Conservation (phyloP, 192 early-diverging fungal species). For the Gigaspora rosea region DNA sequence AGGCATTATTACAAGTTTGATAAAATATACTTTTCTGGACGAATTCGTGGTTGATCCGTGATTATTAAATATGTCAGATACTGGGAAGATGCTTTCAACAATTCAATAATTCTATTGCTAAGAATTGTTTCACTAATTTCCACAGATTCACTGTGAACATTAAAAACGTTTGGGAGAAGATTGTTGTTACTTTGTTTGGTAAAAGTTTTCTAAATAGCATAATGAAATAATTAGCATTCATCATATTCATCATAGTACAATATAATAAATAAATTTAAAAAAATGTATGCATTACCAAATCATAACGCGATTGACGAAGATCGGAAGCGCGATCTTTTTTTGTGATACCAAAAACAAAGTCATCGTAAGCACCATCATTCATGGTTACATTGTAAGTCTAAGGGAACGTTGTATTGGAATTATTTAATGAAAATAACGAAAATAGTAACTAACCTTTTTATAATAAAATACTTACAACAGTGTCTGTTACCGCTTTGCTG, state of each 20-base stretch:
- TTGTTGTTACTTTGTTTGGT: constrained; percentile 8
- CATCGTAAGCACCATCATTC: neutral
- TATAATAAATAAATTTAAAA: neutral
- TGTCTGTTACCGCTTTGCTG: neutral
- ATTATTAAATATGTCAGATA: neutral
- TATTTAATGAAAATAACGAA: neutral
- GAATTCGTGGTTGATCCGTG: neutral
- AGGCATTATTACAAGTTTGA: neutral
- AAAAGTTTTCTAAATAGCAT: neutral
- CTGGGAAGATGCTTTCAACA: neutral
- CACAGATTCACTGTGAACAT: constrained; percentile 13
- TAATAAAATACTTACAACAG: neutral
- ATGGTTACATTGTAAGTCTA: neutral
- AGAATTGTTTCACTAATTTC: constrained; percentile 10
- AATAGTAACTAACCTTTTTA: neutral
- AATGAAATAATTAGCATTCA: neutral
- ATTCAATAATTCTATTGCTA: neutral
- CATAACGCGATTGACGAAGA: neutral
- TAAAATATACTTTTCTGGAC: constrained; percentile 6
- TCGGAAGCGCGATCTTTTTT: neutral
- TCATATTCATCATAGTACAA: neutral
- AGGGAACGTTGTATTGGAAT: neutral
- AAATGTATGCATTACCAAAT: neutral
- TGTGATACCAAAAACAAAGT: constrained; percentile 10
- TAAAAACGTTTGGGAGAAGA: neutral